Conservation (phyloP, 192 early-diverging fungal genomes). For the Umbelopsis vinacea region DNA sequence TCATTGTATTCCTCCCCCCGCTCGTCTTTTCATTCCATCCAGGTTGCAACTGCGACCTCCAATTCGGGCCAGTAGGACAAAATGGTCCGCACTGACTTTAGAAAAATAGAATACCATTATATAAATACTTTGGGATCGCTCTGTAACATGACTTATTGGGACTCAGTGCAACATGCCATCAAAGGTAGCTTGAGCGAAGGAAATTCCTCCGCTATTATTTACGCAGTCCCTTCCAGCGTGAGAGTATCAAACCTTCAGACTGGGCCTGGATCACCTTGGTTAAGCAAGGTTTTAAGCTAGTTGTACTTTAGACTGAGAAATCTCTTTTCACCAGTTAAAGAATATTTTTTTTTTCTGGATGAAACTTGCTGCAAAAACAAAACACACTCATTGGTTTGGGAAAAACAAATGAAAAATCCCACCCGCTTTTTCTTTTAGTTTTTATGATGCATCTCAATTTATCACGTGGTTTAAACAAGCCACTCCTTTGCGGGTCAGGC, state of each 20-base stretch:
- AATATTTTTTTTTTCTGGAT: too few relatives aligned
- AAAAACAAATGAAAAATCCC: neutral
- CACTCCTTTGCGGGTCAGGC: neutral
- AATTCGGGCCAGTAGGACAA: slow-evolving; percentile 19
- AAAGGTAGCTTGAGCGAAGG: too few relatives aligned
- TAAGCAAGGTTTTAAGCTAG: neutral
- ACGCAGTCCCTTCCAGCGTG: neutral
- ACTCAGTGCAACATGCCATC: too few relatives aligned
- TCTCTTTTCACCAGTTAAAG: too few relatives aligned
- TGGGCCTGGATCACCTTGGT: neutral
- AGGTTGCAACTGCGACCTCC: slow-evolving; percentile 15
- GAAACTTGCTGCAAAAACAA: too few relatives aligned
- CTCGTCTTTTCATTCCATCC: slow-evolving; percentile 1
- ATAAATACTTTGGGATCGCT: neutral
- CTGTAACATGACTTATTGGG: neutral
- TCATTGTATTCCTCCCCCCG: slow-evolving; percentile 10
- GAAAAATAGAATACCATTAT: neutral
- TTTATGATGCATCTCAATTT: too few relatives aligned
- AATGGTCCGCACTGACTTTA: slow-evolving; percentile 3
- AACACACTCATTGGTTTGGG: too few relatives aligned
- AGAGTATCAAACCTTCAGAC: neutral
- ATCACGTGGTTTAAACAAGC: neutral
- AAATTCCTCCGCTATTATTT: too few relatives aligned
- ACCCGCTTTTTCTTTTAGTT: too few relatives aligned
- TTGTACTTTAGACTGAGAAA: too few relatives aligned